Base-by-base conservation (phyloP, 305 asterid species). In the Andrographis paniculata region DNA sequence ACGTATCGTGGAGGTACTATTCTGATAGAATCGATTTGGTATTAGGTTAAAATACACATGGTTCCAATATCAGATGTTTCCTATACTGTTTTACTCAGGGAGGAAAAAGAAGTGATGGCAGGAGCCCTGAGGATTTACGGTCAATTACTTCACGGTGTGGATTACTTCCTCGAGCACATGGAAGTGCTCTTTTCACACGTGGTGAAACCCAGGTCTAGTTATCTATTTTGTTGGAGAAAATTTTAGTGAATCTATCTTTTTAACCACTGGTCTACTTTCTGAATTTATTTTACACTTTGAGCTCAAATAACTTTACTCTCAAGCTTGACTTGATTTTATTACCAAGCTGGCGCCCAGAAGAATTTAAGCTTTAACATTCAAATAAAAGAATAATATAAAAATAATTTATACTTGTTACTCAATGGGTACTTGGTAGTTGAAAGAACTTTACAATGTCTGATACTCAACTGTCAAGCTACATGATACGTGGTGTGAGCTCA, bases 141-240 rank as follows among this genome's bases (percentile, higher is more conserved):
- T 62, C 58, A 20, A 91, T 91, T 46, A 79, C 53, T 61, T 84
- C 99, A 50, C 55, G 76, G 39, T 86, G 99, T 72, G 93, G 96
- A 27, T 66, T 83, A 58, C 96, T 91, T 68, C 99, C 96, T 19
- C 78, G 99, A 67, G 96, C 87, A 69, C 99, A 91, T 73, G 99
- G 99, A 68, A 91, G 96, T 76, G 94, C 95, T 50, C 85, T 91
- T 68, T 91, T 91, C 57, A 86, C 99, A 47, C 95, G 96, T 43
- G 99, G 99, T 9, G 99, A 91, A 77, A 91, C 99, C 58, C 95
- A 88, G 95, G 97, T 84, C 21, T 61, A 65, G 49, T 54, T 49
- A 22, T 20, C 51, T 54, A 24, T 43, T 33, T 56, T 49, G 23
- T 17, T 45, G 55, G 47, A 48, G 60, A 44, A 52, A 53, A 55